A percentile compares a stretch with the other conserved stretches of the same genome.
Conservation (phyloP, 768 basidiomycete genomes). For the Neoboletus brunneissimus region DNA sequence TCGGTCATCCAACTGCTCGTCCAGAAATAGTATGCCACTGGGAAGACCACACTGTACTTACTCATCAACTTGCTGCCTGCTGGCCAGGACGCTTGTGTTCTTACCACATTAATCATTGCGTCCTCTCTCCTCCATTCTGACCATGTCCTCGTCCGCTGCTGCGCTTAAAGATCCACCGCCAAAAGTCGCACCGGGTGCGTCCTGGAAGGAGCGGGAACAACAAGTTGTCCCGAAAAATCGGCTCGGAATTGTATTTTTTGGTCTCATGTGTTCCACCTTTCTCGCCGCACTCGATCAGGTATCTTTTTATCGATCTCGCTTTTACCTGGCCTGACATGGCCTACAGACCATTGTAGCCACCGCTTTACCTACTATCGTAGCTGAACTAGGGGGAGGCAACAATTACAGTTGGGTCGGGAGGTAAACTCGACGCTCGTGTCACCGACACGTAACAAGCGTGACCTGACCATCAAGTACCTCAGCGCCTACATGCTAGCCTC, state of each 20-base stretch:
- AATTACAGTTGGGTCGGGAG: constrained; percentile 52
- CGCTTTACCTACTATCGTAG: constrained; percentile 49
- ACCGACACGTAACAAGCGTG: background rate
- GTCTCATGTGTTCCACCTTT: constrained; percentile 43
- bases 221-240: constrained; percentile 44
- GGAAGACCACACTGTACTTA: background rate
- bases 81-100: background rate
- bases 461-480: background rate
- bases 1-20: background rate
- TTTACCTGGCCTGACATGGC: background rate
- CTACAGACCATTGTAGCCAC: constrained; percentile 46
- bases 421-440: constrained; percentile 17
- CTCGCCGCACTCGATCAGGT: constrained; percentile 50
- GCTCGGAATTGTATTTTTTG: constrained; percentile 41
- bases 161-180: background rate
- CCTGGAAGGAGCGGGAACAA: constrained; percentile 40
- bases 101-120: background rate
- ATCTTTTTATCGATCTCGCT: background rate
- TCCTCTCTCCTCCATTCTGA: background rate
- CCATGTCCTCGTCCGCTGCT: constrained; percentile 10
- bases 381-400: constrained; percentile 41
- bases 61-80: background rate
- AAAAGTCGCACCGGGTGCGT: constrained; percentile 27
- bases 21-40: constrained; percentile 14
- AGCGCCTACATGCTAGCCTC: constrained; percentile 49